Evolutionary conservation across 192 early-diverging fungal genomes (phyloP), one percentile per base, ranked within the genome.

Genomic region (Coemansia sp.): DNA sequence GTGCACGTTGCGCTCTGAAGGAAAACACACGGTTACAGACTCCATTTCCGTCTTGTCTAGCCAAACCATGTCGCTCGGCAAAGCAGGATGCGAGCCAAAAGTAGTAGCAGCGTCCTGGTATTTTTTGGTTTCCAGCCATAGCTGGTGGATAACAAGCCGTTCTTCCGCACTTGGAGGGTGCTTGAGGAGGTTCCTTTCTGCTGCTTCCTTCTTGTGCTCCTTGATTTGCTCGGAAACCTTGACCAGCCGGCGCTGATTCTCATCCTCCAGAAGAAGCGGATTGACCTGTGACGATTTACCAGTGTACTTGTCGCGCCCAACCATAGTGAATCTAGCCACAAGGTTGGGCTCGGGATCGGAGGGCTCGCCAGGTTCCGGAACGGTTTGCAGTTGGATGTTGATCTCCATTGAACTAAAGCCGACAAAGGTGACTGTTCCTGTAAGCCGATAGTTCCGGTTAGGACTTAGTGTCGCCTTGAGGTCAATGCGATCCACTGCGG

Each of bases 371-470:
- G 73, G 42, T 61, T 59, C 74, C 3, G 73, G 45, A n/a, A 89
- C 64, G 5, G 84, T 70, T 56, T 92, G 91, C 60, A 88, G 77
- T 65, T 87, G 86, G 67, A 90, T 85, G 49, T 83, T 84, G 15
- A 90, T 88, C 84, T 95, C 95, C 92, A 97, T 92, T 25, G 92
- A 94, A 62, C 91, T 93, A 43, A 78, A 84, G 12, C 95, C 95
- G 5, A 92, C 92, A 68, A 87, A 92, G 1, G 90, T 91, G 28
- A 95, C 93, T 63, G 89, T 88, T 20, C 93, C 95, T 30, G 85
- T 84, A 40, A 97, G 76, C n/a, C 88, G 84, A 37, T 93, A 80
- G 69, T 97, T 91, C 45, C 78, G 48, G 61, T 89, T 84, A 9
- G 86, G 69, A 7, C 86, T 82, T 37, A 92, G 82, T 4, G 75